Conservation (phyloP, 2,329 filamentous ascomycete species). For the Claviceps maximensis region DNA sequence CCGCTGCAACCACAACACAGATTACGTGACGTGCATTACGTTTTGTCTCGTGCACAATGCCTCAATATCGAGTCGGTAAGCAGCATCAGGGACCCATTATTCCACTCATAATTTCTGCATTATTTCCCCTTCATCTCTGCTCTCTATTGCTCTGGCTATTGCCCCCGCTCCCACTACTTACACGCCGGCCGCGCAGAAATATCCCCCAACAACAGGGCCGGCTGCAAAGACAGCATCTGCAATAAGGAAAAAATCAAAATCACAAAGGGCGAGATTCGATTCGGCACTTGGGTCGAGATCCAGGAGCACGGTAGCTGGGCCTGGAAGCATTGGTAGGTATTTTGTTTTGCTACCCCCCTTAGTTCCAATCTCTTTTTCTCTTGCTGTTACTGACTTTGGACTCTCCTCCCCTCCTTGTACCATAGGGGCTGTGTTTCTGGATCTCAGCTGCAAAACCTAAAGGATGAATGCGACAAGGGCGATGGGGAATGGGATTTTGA, state of each 20-base stretch:
- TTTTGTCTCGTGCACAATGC: slow-evolving; percentile 18
- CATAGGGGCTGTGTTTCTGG: slow-evolving; percentile 81
- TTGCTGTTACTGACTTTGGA: neutral
- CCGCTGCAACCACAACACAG: too few species aligned
- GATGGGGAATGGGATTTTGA: slow-evolving; percentile 45
- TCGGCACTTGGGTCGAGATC: slow-evolving; percentile 59
- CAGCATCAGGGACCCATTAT: too few species aligned
- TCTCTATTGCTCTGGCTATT: too few species aligned
- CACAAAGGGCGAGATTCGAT: slow-evolving; percentile 62
- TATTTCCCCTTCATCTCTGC: neutral
- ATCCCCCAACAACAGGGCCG: slow-evolving; percentile 57
- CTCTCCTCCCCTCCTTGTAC: too few species aligned
- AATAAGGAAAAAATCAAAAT: slow-evolving; percentile 60
- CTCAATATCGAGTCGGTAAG: slow-evolving; percentile 35
- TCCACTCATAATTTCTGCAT: too few species aligned
- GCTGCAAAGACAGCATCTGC: slow-evolving; percentile 61
- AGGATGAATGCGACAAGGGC: slow-evolving; percentile 36
- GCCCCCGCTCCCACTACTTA: neutral
- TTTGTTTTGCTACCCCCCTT: neutral
- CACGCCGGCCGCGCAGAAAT: slow-evolving; percentile 43
- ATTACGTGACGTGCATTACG: too few species aligned
- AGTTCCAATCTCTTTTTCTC: neutral
- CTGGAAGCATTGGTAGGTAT: slow-evolving; percentile 75
- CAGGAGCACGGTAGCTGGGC: slow-evolving; percentile 49
- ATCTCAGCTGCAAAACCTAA: slow-evolving; percentile 52